phyloP scores from a whole-genome alignment of 1,284 basidiomycete genomes.

The Inonotus obliquus region DNA sequence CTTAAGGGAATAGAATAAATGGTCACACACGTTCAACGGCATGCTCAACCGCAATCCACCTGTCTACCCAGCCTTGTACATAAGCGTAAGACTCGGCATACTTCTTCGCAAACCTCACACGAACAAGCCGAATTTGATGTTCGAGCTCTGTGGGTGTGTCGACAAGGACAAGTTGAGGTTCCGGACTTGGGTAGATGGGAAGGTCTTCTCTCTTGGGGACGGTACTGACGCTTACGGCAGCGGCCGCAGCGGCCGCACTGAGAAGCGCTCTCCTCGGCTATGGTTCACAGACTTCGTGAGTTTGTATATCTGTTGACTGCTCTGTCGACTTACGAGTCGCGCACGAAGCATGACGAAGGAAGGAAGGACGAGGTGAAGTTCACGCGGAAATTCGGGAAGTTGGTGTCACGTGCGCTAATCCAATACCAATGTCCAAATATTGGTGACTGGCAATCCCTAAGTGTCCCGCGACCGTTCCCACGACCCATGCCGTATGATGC shows the following conservation, averaged over 20 bases:
- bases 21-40: slow-evolving; percentile 71
- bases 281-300: not conserved
- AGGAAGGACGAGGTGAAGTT: not conserved
- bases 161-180: slow-evolving; percentile 60
- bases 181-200: slow-evolving; percentile 69
- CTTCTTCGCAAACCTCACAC: slow-evolving; percentile 50
- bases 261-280: slow-evolving; percentile 13
- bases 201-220: slow-evolving; percentile 35
- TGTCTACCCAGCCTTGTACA: slow-evolving; percentile 66
- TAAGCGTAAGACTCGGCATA: slow-evolving; percentile 53
- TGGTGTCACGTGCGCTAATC: not conserved
- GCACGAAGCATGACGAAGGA: slow-evolving; percentile 13
- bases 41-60: slow-evolving; percentile 81
- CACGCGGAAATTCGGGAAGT: not conserved
- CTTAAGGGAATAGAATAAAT: not conserved
- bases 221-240: not conserved
- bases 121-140: slow-evolving; percentile 60
- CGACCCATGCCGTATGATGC: no score
- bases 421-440: no score
- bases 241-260: slow-evolving; percentile 11
- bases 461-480: no score
- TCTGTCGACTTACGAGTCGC: slow-evolving; percentile 7
- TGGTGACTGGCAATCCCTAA: no score
- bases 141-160: slow-evolving; percentile 72
- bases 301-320: not conserved